A percentile compares a stretch with the other conserved stretches of the same genome.
phyloP scores from a whole-genome alignment of 2,329 filamentous ascomycete species.

The Cercospora brassicicola region DNA sequence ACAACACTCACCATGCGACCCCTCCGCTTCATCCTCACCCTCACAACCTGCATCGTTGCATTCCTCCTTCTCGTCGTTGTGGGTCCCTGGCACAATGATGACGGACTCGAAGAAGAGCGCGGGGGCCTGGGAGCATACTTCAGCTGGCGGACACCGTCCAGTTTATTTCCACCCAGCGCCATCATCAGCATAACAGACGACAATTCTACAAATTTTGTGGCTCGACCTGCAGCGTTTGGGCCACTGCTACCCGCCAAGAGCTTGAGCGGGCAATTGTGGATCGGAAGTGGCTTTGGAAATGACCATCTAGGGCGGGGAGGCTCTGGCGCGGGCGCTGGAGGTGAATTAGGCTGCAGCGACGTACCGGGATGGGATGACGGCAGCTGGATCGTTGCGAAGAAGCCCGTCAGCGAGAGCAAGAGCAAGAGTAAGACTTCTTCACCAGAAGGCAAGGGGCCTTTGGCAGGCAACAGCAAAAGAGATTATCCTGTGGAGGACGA shows the following conservation, averaged over 20 bases:
- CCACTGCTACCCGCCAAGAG: slow-evolving; percentile 73
- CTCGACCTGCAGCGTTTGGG: slow-evolving; percentile 89
- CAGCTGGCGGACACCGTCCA: slow-evolving; percentile 63
- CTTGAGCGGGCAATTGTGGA: slow-evolving; percentile 87
- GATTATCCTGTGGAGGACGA: slow-evolving; percentile 41
- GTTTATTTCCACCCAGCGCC: slow-evolving; percentile 90
- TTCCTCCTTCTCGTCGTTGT: slow-evolving; percentile 48
- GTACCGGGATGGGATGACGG: slow-evolving; percentile 81
- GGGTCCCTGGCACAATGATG: slow-evolving; percentile 31
- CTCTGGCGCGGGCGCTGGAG: slow-evolving; percentile 59
- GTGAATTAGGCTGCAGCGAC: slow-evolving; percentile 93
- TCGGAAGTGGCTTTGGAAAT: slow-evolving; percentile 87
- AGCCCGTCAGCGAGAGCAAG: slow-evolving; percentile 22
- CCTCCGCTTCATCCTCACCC: slow-evolving; percentile 45
- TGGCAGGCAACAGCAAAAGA: slow-evolving; percentile 30
- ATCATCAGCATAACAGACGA: slow-evolving; percentile 96
- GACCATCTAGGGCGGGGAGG: slow-evolving; percentile 64
- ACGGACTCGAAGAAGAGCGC: slow-evolving; percentile 33
- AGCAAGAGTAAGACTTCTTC: slow-evolving; percentile 24
- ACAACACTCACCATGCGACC: slow-evolving; percentile 39
- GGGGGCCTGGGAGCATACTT: slow-evolving; percentile 46
- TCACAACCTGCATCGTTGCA: slow-evolving; percentile 46
- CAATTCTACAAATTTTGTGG: slow-evolving; percentile 95
- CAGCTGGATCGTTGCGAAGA: slow-evolving; percentile 35
- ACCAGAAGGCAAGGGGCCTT: slow-evolving; percentile 12